These are phyloP conservation scores for Paramecium octaurelia DNA, from an alignment of 73 alveolate genomes.

Conservation along the genomic window DNA sequence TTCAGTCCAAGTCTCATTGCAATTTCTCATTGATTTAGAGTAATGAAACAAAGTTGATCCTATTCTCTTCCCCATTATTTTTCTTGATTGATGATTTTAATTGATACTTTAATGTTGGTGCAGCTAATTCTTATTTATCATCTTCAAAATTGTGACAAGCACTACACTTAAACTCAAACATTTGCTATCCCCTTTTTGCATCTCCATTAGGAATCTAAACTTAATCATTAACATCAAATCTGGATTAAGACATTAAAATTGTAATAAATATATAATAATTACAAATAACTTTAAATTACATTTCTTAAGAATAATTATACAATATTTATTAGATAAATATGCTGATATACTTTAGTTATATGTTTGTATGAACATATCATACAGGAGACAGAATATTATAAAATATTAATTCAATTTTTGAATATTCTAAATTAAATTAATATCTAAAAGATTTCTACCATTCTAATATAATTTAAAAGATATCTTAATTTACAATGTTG, in stretches of 20 bases:
- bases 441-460: no score
- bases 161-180: slow-evolving; percentile 38
- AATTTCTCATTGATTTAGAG: slow-evolving; percentile 52
- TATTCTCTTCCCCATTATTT: slow-evolving; percentile 48
- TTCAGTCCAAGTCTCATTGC: slow-evolving; percentile 68
- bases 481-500: background rate
- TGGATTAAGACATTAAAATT: background rate
- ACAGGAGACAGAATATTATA: background rate
- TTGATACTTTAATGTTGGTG: slow-evolving; percentile 48
- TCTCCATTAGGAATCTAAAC: slow-evolving; percentile 45
- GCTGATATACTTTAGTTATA: background rate
- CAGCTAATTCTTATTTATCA: slow-evolving; percentile 31
- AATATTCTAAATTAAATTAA: no score
- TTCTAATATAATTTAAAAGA: background rate
- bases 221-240: background rate
- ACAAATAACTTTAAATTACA: background rate
- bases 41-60: slow-evolving; percentile 42
- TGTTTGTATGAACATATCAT: background rate
- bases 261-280: background rate
- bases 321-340: no score
- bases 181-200: slow-evolving; percentile 42
- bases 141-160: slow-evolving; percentile 63
- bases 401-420: no score
- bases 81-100: background rate
- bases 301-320: background rate